These are phyloP conservation scores for Choanephora cucurbitarum DNA, from an alignment of 371 early-diverging fungal genomes.

Conservation along the genomic window DNA sequence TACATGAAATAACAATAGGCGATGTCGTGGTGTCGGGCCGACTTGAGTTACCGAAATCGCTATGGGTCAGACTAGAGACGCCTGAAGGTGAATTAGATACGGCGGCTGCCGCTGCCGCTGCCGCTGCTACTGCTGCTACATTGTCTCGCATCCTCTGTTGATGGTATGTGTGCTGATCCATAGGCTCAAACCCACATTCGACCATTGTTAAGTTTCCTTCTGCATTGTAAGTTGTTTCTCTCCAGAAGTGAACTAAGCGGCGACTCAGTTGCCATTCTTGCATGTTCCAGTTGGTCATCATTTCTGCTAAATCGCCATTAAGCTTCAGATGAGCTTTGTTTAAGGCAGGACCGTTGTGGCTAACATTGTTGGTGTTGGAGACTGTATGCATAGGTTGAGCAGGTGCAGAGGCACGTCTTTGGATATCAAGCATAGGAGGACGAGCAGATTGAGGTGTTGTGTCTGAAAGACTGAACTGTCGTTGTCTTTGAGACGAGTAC, in stretches of 20 bases:
- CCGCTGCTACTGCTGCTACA: conserved; percentile 9
- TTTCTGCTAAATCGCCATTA: conserved; percentile 16
- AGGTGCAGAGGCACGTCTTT: conserved; percentile 10
- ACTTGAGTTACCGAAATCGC: conserved; percentile 17
- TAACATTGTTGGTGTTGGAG: not conserved
- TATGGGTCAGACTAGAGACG: not conserved
- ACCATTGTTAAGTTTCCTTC: conserved; percentile 6
- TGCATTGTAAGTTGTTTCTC: conserved; percentile 10
- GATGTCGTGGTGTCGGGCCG: not conserved
- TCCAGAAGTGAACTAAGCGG: conserved; percentile 75
- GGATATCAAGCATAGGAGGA: not conserved
- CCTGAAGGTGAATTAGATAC: not conserved
- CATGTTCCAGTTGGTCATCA: conserved; percentile 47
- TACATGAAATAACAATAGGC: conserved; percentile 64
- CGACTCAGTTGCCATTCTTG: conserved; percentile 71
- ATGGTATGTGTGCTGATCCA: conserved; percentile 19
- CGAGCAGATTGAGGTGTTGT: not conserved
- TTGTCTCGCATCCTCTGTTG: conserved; percentile 20
- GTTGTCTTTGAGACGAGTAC: not conserved
- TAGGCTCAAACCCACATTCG: conserved; percentile 19
- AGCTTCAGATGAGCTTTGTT: conserved; percentile 19
- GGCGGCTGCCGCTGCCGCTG: conserved; percentile 11
- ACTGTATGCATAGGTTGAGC: not conserved
- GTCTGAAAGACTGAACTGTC: not conserved
- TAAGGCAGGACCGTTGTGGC: conserved; percentile 15